A percentile compares a stretch with the other conserved stretches of the same genome.
Evolutionary conservation across 257 asterid species (phyloP).

Genomic region (Ajuga chamaepitys): DNA sequence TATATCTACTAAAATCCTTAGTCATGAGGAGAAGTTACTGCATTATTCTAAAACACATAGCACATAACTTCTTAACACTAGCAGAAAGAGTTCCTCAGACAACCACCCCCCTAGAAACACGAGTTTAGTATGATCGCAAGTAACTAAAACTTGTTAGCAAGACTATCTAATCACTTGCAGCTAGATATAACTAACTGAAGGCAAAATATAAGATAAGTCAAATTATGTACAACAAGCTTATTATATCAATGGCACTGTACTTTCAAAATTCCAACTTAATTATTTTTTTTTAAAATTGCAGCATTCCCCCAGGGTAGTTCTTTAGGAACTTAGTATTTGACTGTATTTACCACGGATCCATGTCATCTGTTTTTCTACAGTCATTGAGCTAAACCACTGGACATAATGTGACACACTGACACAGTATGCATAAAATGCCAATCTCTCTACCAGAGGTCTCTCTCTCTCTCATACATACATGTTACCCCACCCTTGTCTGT

Average conservation of each 20-base stretch:
- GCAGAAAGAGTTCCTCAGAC: background rate
- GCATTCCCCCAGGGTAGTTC: background rate
- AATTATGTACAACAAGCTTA: background rate
- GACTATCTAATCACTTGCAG: background rate
- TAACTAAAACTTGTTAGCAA: background rate
- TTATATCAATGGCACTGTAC: background rate
- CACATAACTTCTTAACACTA: background rate
- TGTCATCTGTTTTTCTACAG: background rate
- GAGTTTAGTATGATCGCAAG: background rate
- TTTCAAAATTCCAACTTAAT: too few relatives aligned
- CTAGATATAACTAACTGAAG: background rate
- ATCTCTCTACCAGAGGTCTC: background rate
- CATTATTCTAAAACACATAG: background rate
- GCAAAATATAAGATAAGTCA: background rate
- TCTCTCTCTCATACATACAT: background rate
- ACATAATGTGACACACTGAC: background rate
- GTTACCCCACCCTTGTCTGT: background rate
- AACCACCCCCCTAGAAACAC: background rate
- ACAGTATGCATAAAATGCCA: too few relatives aligned
- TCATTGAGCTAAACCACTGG: background rate
- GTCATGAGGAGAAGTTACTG: background rate
- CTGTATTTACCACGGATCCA: background rate
- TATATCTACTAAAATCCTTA: background rate
- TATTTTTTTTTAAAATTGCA: too few relatives aligned
- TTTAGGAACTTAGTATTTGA: background rate